Evolutionary conservation across 176 grass and related monocot genomes (phyloP).

Genomic region (Bothriochloa decipiens): DNA sequence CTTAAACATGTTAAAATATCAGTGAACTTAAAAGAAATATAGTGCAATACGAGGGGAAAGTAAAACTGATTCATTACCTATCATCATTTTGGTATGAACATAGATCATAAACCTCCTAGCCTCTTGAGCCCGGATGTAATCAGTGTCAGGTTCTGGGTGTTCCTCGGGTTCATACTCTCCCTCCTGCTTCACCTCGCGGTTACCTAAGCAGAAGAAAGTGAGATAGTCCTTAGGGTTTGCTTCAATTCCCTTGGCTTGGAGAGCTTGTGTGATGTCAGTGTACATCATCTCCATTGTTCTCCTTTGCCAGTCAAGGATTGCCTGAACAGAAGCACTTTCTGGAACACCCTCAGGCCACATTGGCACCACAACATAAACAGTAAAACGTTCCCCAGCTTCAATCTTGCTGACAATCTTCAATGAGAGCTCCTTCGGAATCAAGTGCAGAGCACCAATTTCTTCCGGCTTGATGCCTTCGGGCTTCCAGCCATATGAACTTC

Average conservation of each 20-base stretch:
- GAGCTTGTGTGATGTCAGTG: constrained; percentile 75
- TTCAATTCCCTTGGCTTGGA: constrained; percentile 69
- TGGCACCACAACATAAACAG: constrained; percentile 86
- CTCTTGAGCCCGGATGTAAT: constrained; percentile 83
- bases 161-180: constrained; percentile 75
- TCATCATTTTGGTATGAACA: constrained; percentile 98
- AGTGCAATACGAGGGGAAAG: neutral
- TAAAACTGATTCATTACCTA: constrained; percentile 54
- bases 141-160: constrained; percentile 69
- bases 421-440: constrained; percentile 88
- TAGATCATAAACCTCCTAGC: constrained; percentile 97
- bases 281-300: constrained; percentile 99
- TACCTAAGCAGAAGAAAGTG: constrained; percentile 94
- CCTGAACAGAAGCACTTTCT: constrained; percentile 87
- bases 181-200: constrained; percentile 68
- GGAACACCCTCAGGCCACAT: constrained; percentile 99
- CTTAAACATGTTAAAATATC: neutral
- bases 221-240: constrained; percentile 88
- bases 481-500: constrained; percentile 77
- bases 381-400: constrained; percentile 75
- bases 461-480: constrained; percentile 69
- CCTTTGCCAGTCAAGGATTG: constrained; percentile 94
- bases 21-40: neutral
- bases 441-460: constrained; percentile 84
- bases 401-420: constrained; percentile 89